Evolutionary conservation across 108 stramenopile genomes (phyloP).

Genomic region (Conticribra weissflogii): DNA sequence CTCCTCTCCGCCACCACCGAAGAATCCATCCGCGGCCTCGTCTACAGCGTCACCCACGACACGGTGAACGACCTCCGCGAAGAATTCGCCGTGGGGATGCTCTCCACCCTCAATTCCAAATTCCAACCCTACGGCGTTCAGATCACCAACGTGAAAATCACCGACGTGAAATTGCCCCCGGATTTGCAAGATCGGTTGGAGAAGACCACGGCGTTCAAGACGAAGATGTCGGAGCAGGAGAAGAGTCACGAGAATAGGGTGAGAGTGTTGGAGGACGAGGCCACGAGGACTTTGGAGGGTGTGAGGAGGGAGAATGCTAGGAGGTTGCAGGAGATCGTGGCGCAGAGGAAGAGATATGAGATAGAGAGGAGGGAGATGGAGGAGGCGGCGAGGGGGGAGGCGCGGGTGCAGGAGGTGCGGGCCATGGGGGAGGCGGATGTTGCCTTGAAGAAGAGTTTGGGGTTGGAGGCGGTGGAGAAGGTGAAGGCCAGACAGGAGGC

Average conservation of each 20-base stretch:
- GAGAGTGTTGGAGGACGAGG: constrained; percentile 48
- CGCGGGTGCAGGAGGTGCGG: constrained; percentile 54
- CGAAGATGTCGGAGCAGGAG: constrained; percentile 57
- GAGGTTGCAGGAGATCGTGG: constrained; percentile 53
- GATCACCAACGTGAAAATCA: constrained; percentile 60
- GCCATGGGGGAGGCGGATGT: constrained; percentile 51
- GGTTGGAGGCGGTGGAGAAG: constrained; percentile 53
- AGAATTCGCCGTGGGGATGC: constrained; percentile 53
- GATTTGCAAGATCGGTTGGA: constrained; percentile 57
- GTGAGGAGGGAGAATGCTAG: constrained; percentile 53
- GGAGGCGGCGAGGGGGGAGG: constrained; percentile 49
- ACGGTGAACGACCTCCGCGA: constrained; percentile 54
- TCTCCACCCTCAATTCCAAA: constrained; percentile 45
- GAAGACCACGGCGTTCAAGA: constrained; percentile 51
- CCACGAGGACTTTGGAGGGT: constrained; percentile 49
- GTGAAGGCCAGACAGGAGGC: constrained; percentile 60
- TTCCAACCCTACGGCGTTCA: constrained; percentile 49
- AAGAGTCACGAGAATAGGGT: constrained; percentile 59
- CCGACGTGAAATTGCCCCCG: constrained; percentile 52
- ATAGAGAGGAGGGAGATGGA: constrained; percentile 61
- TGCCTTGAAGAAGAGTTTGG: constrained; percentile 48
- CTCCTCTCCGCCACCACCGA: constrained; percentile 54
- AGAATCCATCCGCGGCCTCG: constrained; percentile 54
- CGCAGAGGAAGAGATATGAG: constrained; percentile 53
- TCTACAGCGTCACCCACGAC: constrained; percentile 56